Base-by-base conservation (phyloP, 495 filamentous ascomycete genomes). In the Trichoderma erinaceum region DNA sequence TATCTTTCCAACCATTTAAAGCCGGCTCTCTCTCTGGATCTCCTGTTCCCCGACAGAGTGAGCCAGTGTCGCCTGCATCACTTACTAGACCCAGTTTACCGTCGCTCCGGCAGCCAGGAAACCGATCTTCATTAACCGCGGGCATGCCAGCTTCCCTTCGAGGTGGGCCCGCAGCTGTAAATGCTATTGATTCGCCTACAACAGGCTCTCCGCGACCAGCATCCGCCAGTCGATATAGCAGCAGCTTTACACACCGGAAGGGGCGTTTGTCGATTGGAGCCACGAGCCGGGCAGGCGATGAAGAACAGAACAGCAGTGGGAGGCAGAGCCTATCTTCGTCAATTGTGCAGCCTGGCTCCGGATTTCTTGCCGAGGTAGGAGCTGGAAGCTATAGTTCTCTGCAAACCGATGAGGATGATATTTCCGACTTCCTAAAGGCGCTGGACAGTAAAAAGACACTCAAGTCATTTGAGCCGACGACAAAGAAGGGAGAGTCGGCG, bases 1-100 rank as follows among this genome's bases (percentile, higher is more conserved):
- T 97, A 18, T 97, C 93, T 2, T 97, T 97, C 74, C 90, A 93
- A 73, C 80, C 94, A 1, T 99, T 99, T 79, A 99, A 98, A 78
- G 92, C 93, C 8, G 92, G 93, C 11, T 93, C 94, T 23, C 83
- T 99, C 21, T 96, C 93, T 18, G 90, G 90, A n/a, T 98, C 94
- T 12, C 95, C 95, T 10, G 85, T 75, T 23, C 71, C 70, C 16
- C 75, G 80, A 41, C 56, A 70, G 6, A 77, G 76, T 3, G 76
- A 80, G 25, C 73, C 73, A 56, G 80, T 81, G 52, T 71, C 75
- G 27, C 80, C 81, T 7, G 72, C 78, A 18, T 94, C 85, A 2
- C 73, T 87, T 8, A 74, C 76, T 2, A 77, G 83, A 25, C 72
- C 85, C 3, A 78, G 82, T 1, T 75, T 86, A 21, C 83, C 80